A percentile compares a stretch with the other conserved stretches of the same genome.
These are phyloP conservation scores for Dactylellina parvicollis DNA, from an alignment of 2,329 filamentous ascomycete species.

Conservation along the genomic window DNA sequence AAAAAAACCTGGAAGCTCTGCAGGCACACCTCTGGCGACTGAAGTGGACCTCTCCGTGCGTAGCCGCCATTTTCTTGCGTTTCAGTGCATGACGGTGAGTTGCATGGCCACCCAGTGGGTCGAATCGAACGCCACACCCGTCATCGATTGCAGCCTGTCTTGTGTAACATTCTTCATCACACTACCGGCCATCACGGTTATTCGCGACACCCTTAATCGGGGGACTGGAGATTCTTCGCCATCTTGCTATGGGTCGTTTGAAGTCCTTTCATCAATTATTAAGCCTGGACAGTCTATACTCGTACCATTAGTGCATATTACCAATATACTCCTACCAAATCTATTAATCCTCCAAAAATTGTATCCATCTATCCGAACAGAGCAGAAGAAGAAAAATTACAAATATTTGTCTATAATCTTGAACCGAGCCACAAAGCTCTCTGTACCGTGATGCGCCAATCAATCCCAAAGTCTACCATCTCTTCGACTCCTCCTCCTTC, in stretches of 20 bases:
- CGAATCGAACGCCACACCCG: conserved; percentile 31
- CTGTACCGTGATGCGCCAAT: not conserved
- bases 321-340: no score
- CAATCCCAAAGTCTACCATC: no score
- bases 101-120: conserved; percentile 16
- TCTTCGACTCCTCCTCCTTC: conserved; percentile 29
- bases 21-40: conserved; percentile 1
- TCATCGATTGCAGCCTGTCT: not conserved
- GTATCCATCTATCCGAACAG: no score
- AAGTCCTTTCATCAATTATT: no score
- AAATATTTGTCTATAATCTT: no score
- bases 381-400: no score
- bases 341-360: no score
- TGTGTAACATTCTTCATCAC: conserved; percentile 13
- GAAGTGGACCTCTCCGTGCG: conserved; percentile 11
- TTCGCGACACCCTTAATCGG: no score
- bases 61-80: conserved; percentile 17
- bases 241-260: no score
- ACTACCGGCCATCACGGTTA: not conserved
- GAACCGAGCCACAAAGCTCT: not conserved
- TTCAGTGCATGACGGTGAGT: not conserved
- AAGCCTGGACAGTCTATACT: no score
- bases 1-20: not conserved
- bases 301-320: no score
- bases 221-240: no score